Evolutionary conservation across 2,329 filamentous ascomycete species (phyloP).

Genomic region (Ciborinia camelliae): DNA sequence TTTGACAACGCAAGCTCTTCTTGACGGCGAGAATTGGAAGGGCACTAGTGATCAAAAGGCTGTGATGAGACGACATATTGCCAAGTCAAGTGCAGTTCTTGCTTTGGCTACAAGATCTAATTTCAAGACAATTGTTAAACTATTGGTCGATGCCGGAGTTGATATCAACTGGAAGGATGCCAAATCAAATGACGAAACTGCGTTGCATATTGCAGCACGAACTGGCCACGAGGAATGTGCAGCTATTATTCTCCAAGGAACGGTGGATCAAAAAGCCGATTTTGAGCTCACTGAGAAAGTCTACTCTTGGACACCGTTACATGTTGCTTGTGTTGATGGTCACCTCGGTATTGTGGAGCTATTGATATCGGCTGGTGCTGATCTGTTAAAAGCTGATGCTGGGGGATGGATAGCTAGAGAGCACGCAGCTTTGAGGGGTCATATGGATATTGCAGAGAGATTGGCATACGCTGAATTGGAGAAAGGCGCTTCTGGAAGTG

Average conservation of each 20-base stretch:
- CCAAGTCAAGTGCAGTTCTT: conserved; percentile 83
- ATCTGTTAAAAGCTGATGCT: conserved; percentile 70
- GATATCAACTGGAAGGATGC: conserved; percentile 93
- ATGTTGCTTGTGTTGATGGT: conserved; percentile 88
- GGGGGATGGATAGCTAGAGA: conserved; percentile 95
- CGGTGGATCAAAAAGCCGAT: conserved; percentile 66
- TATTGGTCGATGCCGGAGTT: conserved; percentile 85
- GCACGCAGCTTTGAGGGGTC: conserved; percentile 85
- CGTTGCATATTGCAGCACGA: conserved; percentile 84
- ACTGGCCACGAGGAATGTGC: conserved; percentile 83
- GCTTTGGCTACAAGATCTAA: conserved; percentile 86
- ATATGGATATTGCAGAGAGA: conserved; percentile 73
- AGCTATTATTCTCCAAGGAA: conserved; percentile 68
- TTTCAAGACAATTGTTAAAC: conserved; percentile 76
- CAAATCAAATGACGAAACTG: conserved; percentile 70
- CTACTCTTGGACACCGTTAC: conserved; percentile 93
- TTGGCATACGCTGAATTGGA: conserved; percentile 48
- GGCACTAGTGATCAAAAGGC: conserved; percentile 58
- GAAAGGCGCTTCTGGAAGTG: conserved; percentile 34
- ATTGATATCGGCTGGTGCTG: conserved; percentile 73
- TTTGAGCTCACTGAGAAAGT: conserved; percentile 76
- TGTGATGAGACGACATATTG: conserved; percentile 63
- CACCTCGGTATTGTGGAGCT: conserved; percentile 71
- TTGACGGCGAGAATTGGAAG: conserved; percentile 77
- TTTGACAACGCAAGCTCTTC: conserved; percentile 74